Percentiles rank a stretch among this genome's conserved stretches.
Conservation (phyloP, 2,329 filamentous ascomycete genomes). For the Aspergillus sp. region DNA sequence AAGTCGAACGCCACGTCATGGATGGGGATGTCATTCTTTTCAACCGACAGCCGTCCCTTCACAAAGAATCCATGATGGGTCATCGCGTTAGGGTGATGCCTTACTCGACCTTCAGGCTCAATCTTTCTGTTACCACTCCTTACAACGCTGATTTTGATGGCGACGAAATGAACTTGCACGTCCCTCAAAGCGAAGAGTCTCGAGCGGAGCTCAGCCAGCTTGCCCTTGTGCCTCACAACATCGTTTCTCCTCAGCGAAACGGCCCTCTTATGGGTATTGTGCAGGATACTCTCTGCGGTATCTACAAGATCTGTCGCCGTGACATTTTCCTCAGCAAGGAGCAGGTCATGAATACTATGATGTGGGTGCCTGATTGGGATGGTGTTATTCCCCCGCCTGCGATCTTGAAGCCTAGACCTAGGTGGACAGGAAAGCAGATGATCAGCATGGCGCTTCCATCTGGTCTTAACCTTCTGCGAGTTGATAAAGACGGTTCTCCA, state of each 20-base stretch:
- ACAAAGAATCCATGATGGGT: constrained; percentile 99
- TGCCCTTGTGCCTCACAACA: constrained; percentile 97
- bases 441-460: constrained; percentile 88
- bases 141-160: constrained; percentile 99
- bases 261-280: constrained; percentile 99
- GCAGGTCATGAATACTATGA: constrained; percentile 91
- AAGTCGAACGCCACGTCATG: constrained; percentile 94
- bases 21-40: constrained; percentile 98
- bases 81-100: constrained; percentile 97
- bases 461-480: constrained; percentile 75
- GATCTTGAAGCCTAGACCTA: constrained; percentile 87
- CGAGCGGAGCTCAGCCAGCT: constrained; percentile 91
- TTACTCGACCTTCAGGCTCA: constrained; percentile 97
- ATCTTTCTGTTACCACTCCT: constrained; percentile 93
- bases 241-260: constrained; percentile 96
- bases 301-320: constrained; percentile 93
- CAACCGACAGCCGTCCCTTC: constrained; percentile 97
- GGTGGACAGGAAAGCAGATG: constrained; percentile 98
- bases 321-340: constrained; percentile 90
- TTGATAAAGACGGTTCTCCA: constrained; percentile 60
- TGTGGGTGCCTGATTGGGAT: constrained; percentile 98
- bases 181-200: constrained; percentile 95
- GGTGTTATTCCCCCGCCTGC: constrained; percentile 88
- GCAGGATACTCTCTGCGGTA: constrained; percentile 92
- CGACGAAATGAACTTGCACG: constrained; percentile 99